These are phyloP conservation scores for Fusarium neocosmosporiellum DNA, from an alignment of 2,329 filamentous ascomycete genomes.

Conservation along the genomic window DNA sequence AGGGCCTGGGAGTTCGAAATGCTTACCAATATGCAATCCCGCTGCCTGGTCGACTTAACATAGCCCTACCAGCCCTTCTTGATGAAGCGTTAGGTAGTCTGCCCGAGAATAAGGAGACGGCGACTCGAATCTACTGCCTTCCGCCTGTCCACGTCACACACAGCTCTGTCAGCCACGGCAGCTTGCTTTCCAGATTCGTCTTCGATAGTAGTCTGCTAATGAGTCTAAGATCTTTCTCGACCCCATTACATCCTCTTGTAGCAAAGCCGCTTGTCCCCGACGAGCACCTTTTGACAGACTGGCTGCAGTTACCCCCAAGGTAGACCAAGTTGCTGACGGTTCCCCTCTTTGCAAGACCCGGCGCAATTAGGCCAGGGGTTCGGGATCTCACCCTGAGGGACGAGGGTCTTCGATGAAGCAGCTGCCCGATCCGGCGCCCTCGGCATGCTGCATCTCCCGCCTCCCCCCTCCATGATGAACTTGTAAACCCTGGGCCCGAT, in stretches of 20 bases:
- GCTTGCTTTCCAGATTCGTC: neutral
- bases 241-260: neutral
- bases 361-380: neutral
- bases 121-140: neutral
- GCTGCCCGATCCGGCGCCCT: neutral
- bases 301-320: neutral
- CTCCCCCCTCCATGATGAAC: neutral
- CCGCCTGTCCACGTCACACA: neutral
- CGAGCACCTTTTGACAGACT: neutral
- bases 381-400: neutral
- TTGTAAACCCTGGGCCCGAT: neutral
- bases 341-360: neutral
- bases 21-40: neutral
- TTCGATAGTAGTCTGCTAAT: neutral
- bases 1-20: neutral
- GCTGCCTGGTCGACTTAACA: neutral
- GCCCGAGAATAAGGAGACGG: neutral
- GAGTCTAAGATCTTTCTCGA: neutral
- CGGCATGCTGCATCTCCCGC: neutral
- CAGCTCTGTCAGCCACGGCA: neutral
- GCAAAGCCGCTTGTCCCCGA: neutral
- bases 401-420: conserved; percentile 11
- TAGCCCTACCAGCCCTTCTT: neutral
- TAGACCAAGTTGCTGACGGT: neutral
- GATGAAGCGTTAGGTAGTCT: neutral